phyloP scores from a whole-genome alignment of 108 stramenopile genomes.

The Nitzschia putrida region DNA sequence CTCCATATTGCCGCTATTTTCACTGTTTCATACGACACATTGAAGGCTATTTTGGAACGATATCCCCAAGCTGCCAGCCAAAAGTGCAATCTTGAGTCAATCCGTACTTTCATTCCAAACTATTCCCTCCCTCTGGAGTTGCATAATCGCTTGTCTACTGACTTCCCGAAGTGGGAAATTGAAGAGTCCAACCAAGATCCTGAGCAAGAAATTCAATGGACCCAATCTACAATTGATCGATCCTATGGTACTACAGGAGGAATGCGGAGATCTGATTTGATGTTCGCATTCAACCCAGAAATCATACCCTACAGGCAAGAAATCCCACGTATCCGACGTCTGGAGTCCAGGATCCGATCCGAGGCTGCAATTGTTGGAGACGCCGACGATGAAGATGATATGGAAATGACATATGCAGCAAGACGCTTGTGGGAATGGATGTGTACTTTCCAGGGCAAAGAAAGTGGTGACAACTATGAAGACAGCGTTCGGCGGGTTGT shows the following conservation, averaged over 20 bases:
- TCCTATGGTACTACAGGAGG: constrained; percentile 22
- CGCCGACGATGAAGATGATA: constrained; percentile 16
- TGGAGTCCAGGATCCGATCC: constrained; percentile 33
- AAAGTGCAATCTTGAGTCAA: constrained; percentile 38
- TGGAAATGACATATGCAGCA: constrained; percentile 26
- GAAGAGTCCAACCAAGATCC: constrained; percentile 10
- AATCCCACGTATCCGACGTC: constrained; percentile 35
- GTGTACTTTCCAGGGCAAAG: constrained; percentile 44
- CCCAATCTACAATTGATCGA: constrained; percentile 26
- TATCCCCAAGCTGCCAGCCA: constrained; percentile 48
- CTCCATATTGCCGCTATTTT: constrained; percentile 72
- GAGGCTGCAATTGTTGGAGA: constrained; percentile 9
- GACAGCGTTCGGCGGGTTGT: constrained; percentile 41
- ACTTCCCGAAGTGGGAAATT: constrained; percentile 60
- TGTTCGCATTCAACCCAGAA: constrained; percentile 58
- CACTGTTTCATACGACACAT: constrained; percentile 35
- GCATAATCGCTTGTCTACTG: constrained; percentile 49
- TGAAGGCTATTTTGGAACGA: constrained; percentile 37
- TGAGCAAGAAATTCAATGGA: constrained; percentile 26
- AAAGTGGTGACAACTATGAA: constrained; percentile 31
- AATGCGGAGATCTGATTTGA: constrained; percentile 49
- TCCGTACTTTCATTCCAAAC: constrained; percentile 50
- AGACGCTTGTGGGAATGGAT: constrained; percentile 50
- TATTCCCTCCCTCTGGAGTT: constrained; percentile 47
- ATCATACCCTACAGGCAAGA: constrained; percentile 47